Percentiles rank a stretch among this genome's conserved stretches.
Conservation (phyloP, 2,329 filamentous ascomycete species). For the Microsporum ferrugineum region DNA sequence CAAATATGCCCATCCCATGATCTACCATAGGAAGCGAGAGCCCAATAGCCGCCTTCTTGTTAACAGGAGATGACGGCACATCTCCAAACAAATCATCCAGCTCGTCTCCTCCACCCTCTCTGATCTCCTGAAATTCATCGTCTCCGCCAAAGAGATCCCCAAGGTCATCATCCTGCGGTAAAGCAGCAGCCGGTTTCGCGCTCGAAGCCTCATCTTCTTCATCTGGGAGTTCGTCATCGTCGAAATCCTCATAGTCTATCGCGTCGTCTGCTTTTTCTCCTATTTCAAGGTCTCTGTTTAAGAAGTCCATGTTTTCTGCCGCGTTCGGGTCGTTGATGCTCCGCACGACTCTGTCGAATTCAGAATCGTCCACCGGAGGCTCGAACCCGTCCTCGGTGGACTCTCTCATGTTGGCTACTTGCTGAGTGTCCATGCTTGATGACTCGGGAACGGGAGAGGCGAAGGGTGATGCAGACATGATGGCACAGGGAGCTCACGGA, state of each 20-base stretch:
- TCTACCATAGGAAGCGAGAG: background rate
- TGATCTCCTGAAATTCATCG: constrained; percentile 8
- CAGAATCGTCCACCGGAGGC: constrained; percentile 23
- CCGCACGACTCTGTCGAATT: constrained; percentile 33
- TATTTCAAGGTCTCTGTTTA: constrained; percentile 31
- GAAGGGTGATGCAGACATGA: background rate
- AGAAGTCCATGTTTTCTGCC: constrained; percentile 25
- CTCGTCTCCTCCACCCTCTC: constrained; percentile 24
- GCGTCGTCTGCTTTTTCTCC: constrained; percentile 85
- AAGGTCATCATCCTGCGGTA: constrained; percentile 27
- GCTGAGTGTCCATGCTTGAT: background rate
- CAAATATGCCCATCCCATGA: background rate
- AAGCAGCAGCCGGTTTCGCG: constrained; percentile 28
- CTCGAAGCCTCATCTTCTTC: constrained; percentile 37
- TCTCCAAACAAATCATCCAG: constrained; percentile 42
- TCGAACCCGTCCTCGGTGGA: background rate
- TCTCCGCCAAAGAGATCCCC: constrained; percentile 6
- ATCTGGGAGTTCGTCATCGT: constrained; percentile 79
- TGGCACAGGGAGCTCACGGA: background rate
- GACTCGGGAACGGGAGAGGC: background rate
- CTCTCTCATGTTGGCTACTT: background rate
- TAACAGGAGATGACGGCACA: constrained; percentile 27
- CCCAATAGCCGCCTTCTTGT: constrained; percentile 18
- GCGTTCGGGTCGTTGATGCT: constrained; percentile 29
- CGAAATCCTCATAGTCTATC: constrained; percentile 80